Evolutionary conservation across 345 rosid genomes (phyloP), one percentile per base, ranked within the genome.

Genomic region (Lepidium sativum): DNA sequence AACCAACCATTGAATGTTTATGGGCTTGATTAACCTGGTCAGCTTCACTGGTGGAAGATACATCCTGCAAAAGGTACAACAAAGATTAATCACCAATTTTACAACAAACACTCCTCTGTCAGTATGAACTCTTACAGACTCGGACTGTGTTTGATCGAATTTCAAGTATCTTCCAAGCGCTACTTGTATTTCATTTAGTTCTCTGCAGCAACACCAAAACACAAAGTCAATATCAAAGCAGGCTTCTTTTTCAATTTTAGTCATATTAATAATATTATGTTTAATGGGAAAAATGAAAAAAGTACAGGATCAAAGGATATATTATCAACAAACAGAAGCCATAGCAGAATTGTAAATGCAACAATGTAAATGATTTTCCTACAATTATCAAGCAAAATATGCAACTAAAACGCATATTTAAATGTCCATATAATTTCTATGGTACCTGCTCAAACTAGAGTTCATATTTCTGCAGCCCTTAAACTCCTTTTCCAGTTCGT

Each of bases 391-490:
- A 23, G 25, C 25, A 23, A 23, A 23, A 23, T 4, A 23, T 23
- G 25, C 25, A 23, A 23, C 25, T 23, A 23, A 23, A 23, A 23
- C 3, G 25, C 25, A 23, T 23, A 23, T 20, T 14, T 45, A 29
- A 10, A 37, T n/a, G 34, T 45, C 32, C 65, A 56, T 48, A 45
- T 33, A 48, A 35, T 14, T 13, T n/a, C 3, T 25, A 51, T 34
- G 10, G 37, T 81, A 91, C 98, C 95, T 83, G 65, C 80, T 77
- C 62, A 91, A 68, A 67, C 78, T 79, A 65, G 78, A 75, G 72
- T 88, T 86, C 84, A 77, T 77, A 42, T 65, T 80, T 81, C 78
- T 78, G 83, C 88, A 88, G 65, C 82, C 78, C 69, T 79, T 79
- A 67, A 92, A 77, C 78, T 88, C 92, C 76, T 68, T 80, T 62